These are phyloP conservation scores for Murraya paniculata DNA, from an alignment of 345 rosid genomes.

Conservation along the genomic window DNA sequence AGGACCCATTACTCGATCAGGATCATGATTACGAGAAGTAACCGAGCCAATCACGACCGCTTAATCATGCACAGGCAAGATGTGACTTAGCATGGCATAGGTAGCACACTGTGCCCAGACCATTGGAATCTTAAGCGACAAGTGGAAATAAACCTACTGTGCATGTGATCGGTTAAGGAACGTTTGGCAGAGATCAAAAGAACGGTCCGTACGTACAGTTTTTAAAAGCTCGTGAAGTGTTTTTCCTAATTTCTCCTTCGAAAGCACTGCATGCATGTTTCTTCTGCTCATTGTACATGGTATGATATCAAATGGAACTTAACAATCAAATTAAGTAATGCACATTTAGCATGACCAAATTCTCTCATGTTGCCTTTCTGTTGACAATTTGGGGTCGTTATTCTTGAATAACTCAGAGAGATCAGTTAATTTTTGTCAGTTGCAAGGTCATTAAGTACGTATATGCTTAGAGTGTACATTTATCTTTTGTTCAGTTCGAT, in stretches of 20 bases:
- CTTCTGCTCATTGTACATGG: too few species aligned
- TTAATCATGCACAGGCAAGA: neutral
- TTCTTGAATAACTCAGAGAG: neutral
- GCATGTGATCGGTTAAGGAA: conserved; percentile 10
- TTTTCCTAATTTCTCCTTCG: neutral
- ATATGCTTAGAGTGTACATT: too few species aligned
- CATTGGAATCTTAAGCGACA: conserved; percentile 8
- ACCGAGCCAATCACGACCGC: conserved; percentile 20
- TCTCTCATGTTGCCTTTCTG: neutral
- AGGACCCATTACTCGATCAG: conserved; percentile 17
- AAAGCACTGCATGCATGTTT: too few species aligned
- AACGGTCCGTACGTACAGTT: neutral
- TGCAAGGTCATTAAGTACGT: too few species aligned
- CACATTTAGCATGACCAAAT: too few species aligned
- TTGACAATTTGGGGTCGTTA: too few species aligned
- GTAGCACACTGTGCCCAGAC: neutral
- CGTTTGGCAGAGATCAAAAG: neutral
- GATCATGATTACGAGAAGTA: neutral
- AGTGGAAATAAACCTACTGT: neutral
- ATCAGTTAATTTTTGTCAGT: too few species aligned
- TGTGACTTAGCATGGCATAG: neutral
- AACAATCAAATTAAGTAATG: too few species aligned
- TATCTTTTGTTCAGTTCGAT: too few species aligned
- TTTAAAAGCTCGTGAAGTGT: neutral
- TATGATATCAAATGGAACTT: too few species aligned